Conservation (phyloP, 208 protist genomes). For the Trypanosoma vivax region DNA sequence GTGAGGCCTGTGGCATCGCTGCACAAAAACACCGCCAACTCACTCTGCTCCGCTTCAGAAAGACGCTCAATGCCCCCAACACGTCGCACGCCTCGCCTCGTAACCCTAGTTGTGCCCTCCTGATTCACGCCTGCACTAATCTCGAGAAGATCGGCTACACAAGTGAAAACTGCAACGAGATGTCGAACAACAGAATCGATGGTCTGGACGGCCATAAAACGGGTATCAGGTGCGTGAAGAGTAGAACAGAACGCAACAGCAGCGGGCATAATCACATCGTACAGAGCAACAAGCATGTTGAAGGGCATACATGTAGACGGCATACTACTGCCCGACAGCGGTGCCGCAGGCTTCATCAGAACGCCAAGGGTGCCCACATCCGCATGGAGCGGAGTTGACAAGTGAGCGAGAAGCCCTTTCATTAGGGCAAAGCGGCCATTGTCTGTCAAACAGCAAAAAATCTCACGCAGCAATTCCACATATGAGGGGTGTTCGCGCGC, state of each 20-base stretch:
- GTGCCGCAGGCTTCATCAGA: conserved; percentile 23
- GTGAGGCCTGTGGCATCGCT: conserved; percentile 30
- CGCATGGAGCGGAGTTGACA: conserved; percentile 46
- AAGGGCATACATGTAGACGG: not conserved
- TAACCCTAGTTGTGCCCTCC: conserved; percentile 1
- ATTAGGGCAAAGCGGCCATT: conserved; percentile 80
- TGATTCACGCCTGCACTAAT: not conserved
- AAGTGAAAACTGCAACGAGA: conserved; percentile 37
- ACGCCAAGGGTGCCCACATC: conserved; percentile 30
- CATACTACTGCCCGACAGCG: not conserved
- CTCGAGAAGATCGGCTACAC: conserved; percentile 13
- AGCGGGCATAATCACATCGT: conserved; percentile 65
- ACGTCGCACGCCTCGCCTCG: conserved; percentile 5
- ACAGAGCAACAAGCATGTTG: conserved; percentile 18
- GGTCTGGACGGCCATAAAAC: conserved; percentile 89
- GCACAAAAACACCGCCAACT: conserved; percentile 24
- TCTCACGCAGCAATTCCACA: conserved; percentile 15
- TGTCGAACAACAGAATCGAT: conserved; percentile 80
- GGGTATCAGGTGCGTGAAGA: conserved; percentile 69
- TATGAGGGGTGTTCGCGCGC: conserved; percentile 1
- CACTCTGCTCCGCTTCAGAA: not conserved
- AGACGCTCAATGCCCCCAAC: not conserved
- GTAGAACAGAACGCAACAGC: conserved; percentile 39
- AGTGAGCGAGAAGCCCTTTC: conserved; percentile 78
- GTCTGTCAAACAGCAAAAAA: conserved; percentile 45